Evolutionary conservation across 495 filamentous ascomycete species (phyloP).

Genomic region (Talaromyces proteolyticus): DNA sequence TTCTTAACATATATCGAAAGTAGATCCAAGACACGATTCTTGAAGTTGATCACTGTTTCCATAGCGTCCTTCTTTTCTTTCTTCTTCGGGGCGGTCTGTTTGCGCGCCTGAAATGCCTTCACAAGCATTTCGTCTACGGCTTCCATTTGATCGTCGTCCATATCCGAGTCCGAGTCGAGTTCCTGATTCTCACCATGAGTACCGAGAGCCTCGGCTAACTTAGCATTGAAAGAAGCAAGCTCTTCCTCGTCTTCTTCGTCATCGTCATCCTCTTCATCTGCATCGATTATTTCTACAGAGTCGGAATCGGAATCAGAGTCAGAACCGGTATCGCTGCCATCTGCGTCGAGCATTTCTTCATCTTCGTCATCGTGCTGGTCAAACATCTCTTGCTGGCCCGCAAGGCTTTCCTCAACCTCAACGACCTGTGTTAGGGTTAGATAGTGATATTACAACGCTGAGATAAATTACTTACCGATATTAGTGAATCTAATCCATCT

Average conservation of each 20-base stretch:
- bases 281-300: conserved; percentile 23
- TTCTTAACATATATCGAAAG: conserved; percentile 82
- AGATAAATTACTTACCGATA: conserved; percentile 30
- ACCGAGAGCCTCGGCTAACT: conserved; percentile 67
- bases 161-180: conserved; percentile 61
- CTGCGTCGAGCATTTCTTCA: conserved; percentile 28
- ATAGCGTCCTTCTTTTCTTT: conserved; percentile 80
- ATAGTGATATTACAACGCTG: neutral
- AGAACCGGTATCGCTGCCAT: conserved; percentile 31
- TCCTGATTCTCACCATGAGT: conserved; percentile 55
- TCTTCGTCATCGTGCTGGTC: conserved; percentile 65
- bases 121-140: conserved; percentile 73
- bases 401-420: conserved; percentile 69
- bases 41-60: conserved; percentile 90
- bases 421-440: conserved; percentile 46
- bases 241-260: conserved; percentile 38
- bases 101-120: conserved; percentile 75
- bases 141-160: conserved; percentile 96
- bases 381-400: conserved; percentile 83
- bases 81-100: conserved; percentile 55
- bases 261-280: conserved; percentile 38
- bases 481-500: conserved; percentile 69
- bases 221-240: conserved; percentile 65
- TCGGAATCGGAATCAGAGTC: conserved; percentile 36
- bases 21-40: conserved; percentile 84